Base-by-base conservation (phyloP, 768 basidiomycete genomes). In the Megacollybia marginata region DNA sequence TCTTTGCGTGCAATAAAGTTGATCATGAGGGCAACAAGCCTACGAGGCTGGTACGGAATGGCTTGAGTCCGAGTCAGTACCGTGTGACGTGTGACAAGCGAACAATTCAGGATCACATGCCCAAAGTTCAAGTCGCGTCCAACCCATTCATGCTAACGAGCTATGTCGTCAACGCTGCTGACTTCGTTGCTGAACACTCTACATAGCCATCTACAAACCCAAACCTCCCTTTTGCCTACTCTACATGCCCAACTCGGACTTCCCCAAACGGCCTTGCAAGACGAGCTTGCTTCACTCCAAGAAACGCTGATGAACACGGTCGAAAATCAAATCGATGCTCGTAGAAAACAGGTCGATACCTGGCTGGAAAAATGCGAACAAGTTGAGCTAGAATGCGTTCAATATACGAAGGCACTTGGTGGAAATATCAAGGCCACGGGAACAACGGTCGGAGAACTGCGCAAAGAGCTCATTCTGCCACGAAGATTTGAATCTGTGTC, bases 181-280 rank as follows among this genome's bases (percentile, higher is more conserved):
- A 88, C 83, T 34, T 72, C 83, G 10, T 74, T 92, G 13, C 73
- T 92, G 9, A 80, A 86, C 62, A 84, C 88, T 18, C 65, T 93
- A 23, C 87, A 91, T 55, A 75, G 81, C 2, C 85, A 88, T 62
- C 69, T 92, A 5, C 85, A 87, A 63, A 68, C 82, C 1, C 91
- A 94, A 65, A 90, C 88, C 0, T 83, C 87, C 54, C 73, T 90
- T 32, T 71, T 95, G 2, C 90, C 90, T 13, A 81, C 83, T 7
- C 72, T 95, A 4, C 91, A 94, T 65, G 73, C 79, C 1, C 89
- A 89, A 59, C 85, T 95, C 13, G 91, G 89, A 32, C 74, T 94
- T 12, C 89, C 92, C 9, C 66, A 80, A 23, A 80, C 82, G 10
- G 84, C 90, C 0, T 78, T 94, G 40, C 81, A 88, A 62, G 85